These are phyloP conservation scores for Claviceps purpurea DNA, from an alignment of 2,329 filamentous ascomycete genomes.

Conservation along the genomic window DNA sequence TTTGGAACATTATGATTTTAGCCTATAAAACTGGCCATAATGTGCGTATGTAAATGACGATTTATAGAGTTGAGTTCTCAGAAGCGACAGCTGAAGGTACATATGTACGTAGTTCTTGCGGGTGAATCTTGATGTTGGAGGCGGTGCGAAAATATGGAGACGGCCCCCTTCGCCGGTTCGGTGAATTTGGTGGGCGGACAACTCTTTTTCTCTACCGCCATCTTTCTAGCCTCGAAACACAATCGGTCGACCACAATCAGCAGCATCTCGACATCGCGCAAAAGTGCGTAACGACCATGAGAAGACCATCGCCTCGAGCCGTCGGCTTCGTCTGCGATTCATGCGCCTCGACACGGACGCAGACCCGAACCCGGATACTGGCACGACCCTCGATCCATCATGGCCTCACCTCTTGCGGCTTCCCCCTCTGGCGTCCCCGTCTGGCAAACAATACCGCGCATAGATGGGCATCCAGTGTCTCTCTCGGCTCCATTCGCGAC, in stretches of 20 bases:
- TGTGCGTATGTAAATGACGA: no score
- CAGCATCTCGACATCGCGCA: neutral
- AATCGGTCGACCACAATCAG: neutral
- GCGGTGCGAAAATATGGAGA: no score
- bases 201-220: neutral
- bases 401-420: slow-evolving; percentile 12
- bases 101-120: no score
- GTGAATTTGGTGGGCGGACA: no score
- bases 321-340: slow-evolving; percentile 29
- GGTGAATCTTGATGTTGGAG: no score
- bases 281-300: neutral
- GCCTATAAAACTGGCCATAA: no score
- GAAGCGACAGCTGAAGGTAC: no score
- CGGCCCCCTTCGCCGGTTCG: no score
- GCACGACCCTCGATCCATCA: slow-evolving; percentile 12
- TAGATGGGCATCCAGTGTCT: slow-evolving; percentile 17
- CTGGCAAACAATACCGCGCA: slow-evolving; percentile 2
- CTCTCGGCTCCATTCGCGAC: slow-evolving; percentile 6
- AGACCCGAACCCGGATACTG: slow-evolving; percentile 14
- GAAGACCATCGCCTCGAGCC: slow-evolving; percentile 15
- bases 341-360: slow-evolving; percentile 24
- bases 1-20: no score
- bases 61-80: no score
- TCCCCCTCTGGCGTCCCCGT: neutral
- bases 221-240: neutral